Evolutionary conservation across 2,329 filamentous ascomycete genomes (phyloP).

Genomic region (Monilinia polystroma): DNA sequence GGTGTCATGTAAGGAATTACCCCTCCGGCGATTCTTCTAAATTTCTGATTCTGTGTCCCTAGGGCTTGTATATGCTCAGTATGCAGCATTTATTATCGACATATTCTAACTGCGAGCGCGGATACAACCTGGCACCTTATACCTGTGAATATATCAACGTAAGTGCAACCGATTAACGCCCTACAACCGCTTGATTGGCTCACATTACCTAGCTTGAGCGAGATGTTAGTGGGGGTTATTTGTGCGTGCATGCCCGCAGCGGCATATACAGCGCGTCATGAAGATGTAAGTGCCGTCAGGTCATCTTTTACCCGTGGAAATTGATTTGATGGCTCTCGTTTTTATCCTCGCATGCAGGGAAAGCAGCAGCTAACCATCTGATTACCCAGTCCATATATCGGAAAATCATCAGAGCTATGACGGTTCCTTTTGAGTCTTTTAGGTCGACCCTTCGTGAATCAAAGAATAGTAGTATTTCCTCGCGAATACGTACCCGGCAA

Average conservation of each 20-base stretch:
- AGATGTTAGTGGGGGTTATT: conserved; percentile 1
- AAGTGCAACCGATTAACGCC: background rate
- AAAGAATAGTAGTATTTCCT: background rate
- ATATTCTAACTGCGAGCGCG: background rate
- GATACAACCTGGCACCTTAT: background rate
- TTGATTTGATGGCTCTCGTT: background rate
- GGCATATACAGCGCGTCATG: background rate
- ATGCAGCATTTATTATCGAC: conserved; percentile 3
- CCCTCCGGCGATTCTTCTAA: background rate
- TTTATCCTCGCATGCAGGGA: background rate
- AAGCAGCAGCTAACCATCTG: background rate
- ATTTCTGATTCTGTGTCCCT: background rate
- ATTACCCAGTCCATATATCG: background rate
- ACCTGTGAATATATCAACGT: background rate
- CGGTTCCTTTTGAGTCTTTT: background rate
- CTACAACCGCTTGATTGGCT: background rate
- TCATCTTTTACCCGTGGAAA: background rate
- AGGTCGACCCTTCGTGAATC: background rate
- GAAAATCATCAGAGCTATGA: background rate
- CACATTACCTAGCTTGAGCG: background rate
- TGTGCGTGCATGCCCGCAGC: conserved; percentile 5
- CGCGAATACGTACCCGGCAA: background rate
- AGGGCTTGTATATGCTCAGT: conserved; percentile 7
- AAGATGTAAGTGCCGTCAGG: background rate
- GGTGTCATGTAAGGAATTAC: background rate